These are phyloP conservation scores for Pyrenula aspistea DNA, from an alignment of 495 filamentous ascomycete species.

Conservation along the genomic window DNA sequence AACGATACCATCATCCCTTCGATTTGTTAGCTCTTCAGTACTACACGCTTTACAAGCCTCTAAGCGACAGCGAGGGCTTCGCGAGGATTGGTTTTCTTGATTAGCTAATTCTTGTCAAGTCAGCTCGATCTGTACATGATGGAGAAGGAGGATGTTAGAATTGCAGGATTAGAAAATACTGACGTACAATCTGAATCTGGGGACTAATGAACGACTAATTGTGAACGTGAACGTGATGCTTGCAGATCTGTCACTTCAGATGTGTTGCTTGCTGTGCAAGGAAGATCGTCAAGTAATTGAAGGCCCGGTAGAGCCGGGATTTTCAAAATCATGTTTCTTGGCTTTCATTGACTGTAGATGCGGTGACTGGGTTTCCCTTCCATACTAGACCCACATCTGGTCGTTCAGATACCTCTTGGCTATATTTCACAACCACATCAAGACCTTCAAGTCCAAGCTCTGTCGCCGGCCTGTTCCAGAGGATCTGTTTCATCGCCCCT, in stretches of 20 bases:
- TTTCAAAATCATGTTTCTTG: neutral
- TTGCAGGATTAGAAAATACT: too few species aligned
- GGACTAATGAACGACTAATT: neutral
- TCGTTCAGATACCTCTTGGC: slow-evolving; percentile 1
- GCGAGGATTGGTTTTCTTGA: neutral
- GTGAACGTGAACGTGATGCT: neutral
- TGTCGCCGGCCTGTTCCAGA: slow-evolving; percentile 59
- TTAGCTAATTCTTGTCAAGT: neutral
- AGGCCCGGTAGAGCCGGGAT: neutral
- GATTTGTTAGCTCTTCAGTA: too few species aligned
- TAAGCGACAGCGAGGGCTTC: neutral
- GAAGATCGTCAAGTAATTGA: neutral
- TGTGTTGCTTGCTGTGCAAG: too few species aligned
- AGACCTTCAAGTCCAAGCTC: slow-evolving; percentile 51
- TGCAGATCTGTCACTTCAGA: neutral
- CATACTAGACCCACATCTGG: neutral
- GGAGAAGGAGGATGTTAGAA: too few species aligned
- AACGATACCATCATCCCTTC: neutral
- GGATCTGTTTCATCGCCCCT: slow-evolving; percentile 44
- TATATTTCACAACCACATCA: slow-evolving; percentile 46
- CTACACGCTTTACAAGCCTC: neutral
- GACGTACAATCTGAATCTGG: too few species aligned
- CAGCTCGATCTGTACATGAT: too few species aligned
- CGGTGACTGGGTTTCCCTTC: neutral
- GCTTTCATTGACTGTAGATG: neutral